Evolutionary conservation across 2,329 filamentous ascomycete genomes (phyloP).

Genomic region (Trichoderma arundinaceum): DNA sequence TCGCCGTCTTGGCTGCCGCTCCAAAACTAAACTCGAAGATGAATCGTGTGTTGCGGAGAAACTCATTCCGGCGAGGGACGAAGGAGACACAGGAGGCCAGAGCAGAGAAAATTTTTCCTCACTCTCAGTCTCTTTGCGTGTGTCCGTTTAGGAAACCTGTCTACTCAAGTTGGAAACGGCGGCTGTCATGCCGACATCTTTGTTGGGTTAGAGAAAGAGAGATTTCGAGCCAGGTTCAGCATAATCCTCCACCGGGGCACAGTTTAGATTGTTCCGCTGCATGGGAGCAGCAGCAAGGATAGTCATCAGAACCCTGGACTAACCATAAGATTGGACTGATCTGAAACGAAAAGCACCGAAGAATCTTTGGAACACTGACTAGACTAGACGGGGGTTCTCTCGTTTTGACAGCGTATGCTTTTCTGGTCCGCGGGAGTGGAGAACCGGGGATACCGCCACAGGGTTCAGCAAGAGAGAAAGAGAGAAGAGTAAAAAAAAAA

Average conservation of each 20-base stretch:
- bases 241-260: conserved; percentile 17
- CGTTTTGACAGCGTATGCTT: neutral
- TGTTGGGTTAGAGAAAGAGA: neutral
- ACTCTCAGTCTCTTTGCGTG: neutral
- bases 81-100: too few species aligned
- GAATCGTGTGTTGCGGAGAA: conserved; percentile 15
- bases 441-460: conserved; percentile 9
- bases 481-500: neutral
- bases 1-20: neutral
- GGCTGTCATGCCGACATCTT: conserved; percentile 17
- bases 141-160: neutral
- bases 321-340: conserved; percentile 19
- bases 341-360: conserved; percentile 30
- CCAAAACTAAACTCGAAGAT: neutral
- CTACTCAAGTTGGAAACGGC: neutral
- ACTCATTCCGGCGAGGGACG: conserved; percentile 4
- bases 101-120: neutral
- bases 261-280: conserved; percentile 12
- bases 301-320: conserved; percentile 1
- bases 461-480: neutral
- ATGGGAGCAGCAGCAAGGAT: conserved; percentile 18
- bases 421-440: conserved; percentile 18
- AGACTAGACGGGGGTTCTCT: neutral
- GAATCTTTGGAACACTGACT: neutral
- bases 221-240: conserved; percentile 1